Evolutionary conservation across 1,284 basidiomycete genomes (phyloP).

Genomic region (Ustilago lituana): DNA sequence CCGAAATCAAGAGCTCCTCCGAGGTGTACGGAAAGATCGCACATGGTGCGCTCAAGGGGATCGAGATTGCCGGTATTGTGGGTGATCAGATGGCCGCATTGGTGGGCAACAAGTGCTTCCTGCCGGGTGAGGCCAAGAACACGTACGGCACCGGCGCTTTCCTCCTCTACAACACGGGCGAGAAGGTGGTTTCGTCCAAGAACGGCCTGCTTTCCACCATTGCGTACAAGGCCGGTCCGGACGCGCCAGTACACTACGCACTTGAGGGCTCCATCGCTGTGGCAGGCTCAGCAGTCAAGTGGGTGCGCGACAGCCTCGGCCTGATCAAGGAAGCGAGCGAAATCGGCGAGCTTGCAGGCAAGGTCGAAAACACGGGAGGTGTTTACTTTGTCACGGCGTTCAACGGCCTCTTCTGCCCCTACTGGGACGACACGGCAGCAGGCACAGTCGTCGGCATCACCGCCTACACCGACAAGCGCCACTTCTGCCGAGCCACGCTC

Average conservation of each 20-base stretch:
- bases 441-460: slow-evolving; percentile 83
- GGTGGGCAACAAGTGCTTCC: slow-evolving; percentile 82
- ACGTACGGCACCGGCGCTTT: slow-evolving; percentile 85
- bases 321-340: slow-evolving; percentile 83
- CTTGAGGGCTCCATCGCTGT: slow-evolving; percentile 95
- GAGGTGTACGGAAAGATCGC: slow-evolving; percentile 86
- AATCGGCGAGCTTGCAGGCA: slow-evolving; percentile 84
- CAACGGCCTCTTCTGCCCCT: slow-evolving; percentile 83
- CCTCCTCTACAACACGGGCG: slow-evolving; percentile 91
- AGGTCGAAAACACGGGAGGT: slow-evolving; percentile 85
- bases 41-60: slow-evolving; percentile 77
- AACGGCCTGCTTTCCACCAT: slow-evolving; percentile 92
- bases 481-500: slow-evolving; percentile 85
- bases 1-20: slow-evolving; percentile 87
- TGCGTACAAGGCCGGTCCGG: slow-evolving; percentile 88
- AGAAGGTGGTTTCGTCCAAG: slow-evolving; percentile 81
- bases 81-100: slow-evolving; percentile 97
- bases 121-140: slow-evolving; percentile 67
- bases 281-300: slow-evolving; percentile 93
- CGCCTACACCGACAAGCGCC: slow-evolving; percentile 89
- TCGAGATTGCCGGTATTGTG: slow-evolving; percentile 88
- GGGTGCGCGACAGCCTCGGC: slow-evolving; percentile 88
- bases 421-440: slow-evolving; percentile 88
- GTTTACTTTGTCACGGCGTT: slow-evolving; percentile 98
- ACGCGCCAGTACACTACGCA: slow-evolving; percentile 84